A percentile compares a stretch with the other conserved stretches of the same genome.
Evolutionary conservation across 2,329 filamentous ascomycete species (phyloP).

Genomic region (Dothiorella sarmentorum): DNA sequence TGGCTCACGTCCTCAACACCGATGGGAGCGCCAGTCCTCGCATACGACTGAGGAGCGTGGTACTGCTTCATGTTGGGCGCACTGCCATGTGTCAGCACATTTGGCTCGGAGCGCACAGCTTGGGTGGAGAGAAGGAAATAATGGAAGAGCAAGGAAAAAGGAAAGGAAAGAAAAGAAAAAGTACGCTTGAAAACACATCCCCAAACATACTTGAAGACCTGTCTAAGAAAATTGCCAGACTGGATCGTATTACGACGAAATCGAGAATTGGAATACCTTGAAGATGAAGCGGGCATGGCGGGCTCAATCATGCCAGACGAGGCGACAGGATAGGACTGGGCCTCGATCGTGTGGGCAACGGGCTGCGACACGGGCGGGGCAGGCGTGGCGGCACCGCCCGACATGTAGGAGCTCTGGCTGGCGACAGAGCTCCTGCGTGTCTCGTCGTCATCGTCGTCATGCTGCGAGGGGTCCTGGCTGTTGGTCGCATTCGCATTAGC

Average conservation of each 20-base stretch:
- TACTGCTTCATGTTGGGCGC: conserved; percentile 4
- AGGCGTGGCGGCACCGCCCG: background rate
- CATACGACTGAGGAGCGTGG: background rate
- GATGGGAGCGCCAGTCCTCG: background rate
- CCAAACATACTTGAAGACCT: conserved; percentile 18
- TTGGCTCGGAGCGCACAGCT: too few species aligned
- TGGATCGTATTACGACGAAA: conserved; percentile 9
- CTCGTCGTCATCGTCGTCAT: conserved; percentile 14
- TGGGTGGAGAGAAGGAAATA: background rate
- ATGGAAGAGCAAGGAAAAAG: background rate
- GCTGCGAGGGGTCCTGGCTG: conserved; percentile 17
- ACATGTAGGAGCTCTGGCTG: conserved; percentile 25
- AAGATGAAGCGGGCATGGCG: conserved; percentile 3
- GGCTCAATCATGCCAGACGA: conserved; percentile 9
- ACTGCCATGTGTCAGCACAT: background rate
- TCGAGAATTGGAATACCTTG: conserved; percentile 18
- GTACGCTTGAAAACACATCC: background rate
- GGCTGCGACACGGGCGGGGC: conserved; percentile 1
- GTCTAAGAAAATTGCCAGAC: conserved; percentile 8
- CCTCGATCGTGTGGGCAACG: background rate
- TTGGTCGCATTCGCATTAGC: conserved; percentile 8
- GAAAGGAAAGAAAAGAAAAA: background rate
- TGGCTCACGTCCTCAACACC: background rate
- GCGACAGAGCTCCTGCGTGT: conserved; percentile 23
- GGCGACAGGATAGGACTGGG: conserved; percentile 1